Percentiles rank a stretch among this genome's conserved stretches.
Evolutionary conservation across 1,284 basidiomycete genomes (phyloP).

Genomic region (Boletellus deceptivus): DNA sequence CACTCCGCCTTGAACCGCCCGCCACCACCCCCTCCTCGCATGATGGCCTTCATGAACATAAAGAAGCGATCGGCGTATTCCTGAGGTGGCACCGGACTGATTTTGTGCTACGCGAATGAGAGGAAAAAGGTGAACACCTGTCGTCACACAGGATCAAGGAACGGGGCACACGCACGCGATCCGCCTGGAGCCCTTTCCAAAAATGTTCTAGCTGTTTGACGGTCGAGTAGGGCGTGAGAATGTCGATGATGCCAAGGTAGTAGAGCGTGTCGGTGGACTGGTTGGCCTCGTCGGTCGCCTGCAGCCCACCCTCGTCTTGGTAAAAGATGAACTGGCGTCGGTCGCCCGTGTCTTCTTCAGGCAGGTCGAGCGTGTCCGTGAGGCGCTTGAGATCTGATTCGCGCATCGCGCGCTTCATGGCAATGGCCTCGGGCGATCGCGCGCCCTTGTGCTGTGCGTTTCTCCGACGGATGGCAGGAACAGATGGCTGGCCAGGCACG

Average conservation of each 20-base stretch:
- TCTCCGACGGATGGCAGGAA: slow-evolving; percentile 55
- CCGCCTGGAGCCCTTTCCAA: slow-evolving; percentile 89
- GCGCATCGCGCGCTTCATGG: slow-evolving; percentile 83
- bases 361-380: slow-evolving; percentile 62
- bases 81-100: slow-evolving; percentile 83
- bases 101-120: slow-evolving; percentile 67
- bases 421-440: slow-evolving; percentile 69
- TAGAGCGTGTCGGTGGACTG: slow-evolving; percentile 79
- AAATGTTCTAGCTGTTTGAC: slow-evolving; percentile 86
- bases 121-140: too few relatives aligned
- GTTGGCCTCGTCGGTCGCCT: slow-evolving; percentile 87
- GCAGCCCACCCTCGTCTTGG: slow-evolving; percentile 93
- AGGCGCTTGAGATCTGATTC: slow-evolving; percentile 79
- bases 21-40: slow-evolving; percentile 78
- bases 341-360: slow-evolving; percentile 69
- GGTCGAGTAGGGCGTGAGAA: slow-evolving; percentile 83
- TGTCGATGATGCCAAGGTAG: slow-evolving; percentile 94
- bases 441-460: slow-evolving; percentile 55
- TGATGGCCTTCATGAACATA: slow-evolving; percentile 81
- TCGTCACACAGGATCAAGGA: too few relatives aligned
- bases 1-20: slow-evolving; percentile 55
- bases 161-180: slow-evolving; percentile 61
- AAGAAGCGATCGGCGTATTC: slow-evolving; percentile 90
- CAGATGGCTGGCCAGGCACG: slow-evolving; percentile 51
- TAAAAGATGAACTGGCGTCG: slow-evolving; percentile 90